These are phyloP conservation scores for Heimioporus punctisporus DNA, from an alignment of 1,284 basidiomycete genomes.

Conservation along the genomic window DNA sequence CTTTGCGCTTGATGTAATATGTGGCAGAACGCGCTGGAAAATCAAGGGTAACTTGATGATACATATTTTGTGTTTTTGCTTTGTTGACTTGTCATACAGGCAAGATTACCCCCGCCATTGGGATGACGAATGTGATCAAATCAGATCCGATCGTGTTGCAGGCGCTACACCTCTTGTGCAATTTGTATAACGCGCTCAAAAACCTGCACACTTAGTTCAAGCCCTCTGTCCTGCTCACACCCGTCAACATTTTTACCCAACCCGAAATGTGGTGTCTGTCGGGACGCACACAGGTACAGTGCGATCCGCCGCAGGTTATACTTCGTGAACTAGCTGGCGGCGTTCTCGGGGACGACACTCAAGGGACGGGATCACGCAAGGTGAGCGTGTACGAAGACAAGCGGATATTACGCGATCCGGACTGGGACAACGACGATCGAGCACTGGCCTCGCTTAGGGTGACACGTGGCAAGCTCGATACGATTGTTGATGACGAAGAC, in stretches of 20 bases:
- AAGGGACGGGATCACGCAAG: conserved; percentile 49
- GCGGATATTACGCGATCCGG: conserved; percentile 82
- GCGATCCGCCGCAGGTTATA: conserved; percentile 67
- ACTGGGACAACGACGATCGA: conserved; percentile 81
- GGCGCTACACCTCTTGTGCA: conserved; percentile 81
- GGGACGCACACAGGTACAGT: conserved; percentile 76
- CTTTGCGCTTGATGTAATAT: no score
- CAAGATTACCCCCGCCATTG: conserved; percentile 99
- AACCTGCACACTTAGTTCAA: conserved; percentile 80
- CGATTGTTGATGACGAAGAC: conserved; percentile 89
- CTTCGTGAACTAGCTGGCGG: conserved; percentile 76
- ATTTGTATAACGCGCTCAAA: conserved; percentile 57
- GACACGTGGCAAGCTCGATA: conserved; percentile 79
- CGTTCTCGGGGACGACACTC: conserved; percentile 51
- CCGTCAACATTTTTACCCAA: conserved; percentile 71
- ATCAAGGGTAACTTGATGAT: conserved; percentile 75
- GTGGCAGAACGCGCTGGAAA: conserved; percentile 95
- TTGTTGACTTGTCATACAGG: conserved; percentile 64
- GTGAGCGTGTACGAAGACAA: conserved; percentile 90
- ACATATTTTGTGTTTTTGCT: no score
- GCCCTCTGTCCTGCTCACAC: conserved; percentile 72
- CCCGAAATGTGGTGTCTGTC: conserved; percentile 80
- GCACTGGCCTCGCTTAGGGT: conserved; percentile 77
- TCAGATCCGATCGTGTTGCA: conserved; percentile 95
- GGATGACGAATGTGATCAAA: conserved; percentile 98